A percentile compares a stretch with the other conserved stretches of the same genome.
These are phyloP conservation scores for Roridomyces roridus DNA, from an alignment of 768 basidiomycete genomes.

Conservation along the genomic window DNA sequence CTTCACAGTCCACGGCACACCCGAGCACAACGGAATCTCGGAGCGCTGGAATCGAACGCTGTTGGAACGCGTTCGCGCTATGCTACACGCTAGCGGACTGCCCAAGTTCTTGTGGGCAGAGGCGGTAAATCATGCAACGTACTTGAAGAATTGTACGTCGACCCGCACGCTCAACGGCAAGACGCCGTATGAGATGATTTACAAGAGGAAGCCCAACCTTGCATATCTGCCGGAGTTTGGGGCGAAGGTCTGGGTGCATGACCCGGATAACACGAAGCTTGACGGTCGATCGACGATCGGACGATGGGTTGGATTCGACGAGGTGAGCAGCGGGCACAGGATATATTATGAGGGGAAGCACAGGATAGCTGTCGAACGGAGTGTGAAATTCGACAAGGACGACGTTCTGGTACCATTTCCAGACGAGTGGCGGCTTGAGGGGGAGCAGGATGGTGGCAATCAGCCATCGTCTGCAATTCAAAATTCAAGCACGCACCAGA, in stretches of 20 bases:
- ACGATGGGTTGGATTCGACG: constrained; percentile 43
- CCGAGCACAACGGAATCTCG: constrained; percentile 45
- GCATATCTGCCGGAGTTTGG: constrained; percentile 28
- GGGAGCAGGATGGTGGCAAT: constrained; percentile 24
- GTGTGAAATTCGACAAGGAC: constrained; percentile 30
- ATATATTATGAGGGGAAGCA: constrained; percentile 37
- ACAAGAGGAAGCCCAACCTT: constrained; percentile 30
- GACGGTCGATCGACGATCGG: constrained; percentile 31
- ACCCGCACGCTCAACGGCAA: constrained; percentile 27
- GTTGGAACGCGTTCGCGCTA: constrained; percentile 35
- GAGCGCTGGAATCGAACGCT: constrained; percentile 41
- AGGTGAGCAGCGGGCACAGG: constrained; percentile 35
- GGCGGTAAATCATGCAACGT: constrained; percentile 31
- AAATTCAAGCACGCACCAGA: background rate
- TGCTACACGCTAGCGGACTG: constrained; percentile 33
- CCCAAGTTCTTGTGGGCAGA: constrained; percentile 42
- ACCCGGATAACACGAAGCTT: constrained; percentile 30
- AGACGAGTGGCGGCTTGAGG: constrained; percentile 24
- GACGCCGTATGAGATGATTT: constrained; percentile 30
- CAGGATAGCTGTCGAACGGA: constrained; percentile 36
- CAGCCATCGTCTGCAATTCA: constrained; percentile 13
- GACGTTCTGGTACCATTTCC: constrained; percentile 16
- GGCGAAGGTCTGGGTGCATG: constrained; percentile 29
- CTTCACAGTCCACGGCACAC: constrained; percentile 33
- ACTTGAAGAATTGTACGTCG: constrained; percentile 33